Conservation (phyloP, 805 yeast genomes). For the Saccharomycopsis capsularis region DNA sequence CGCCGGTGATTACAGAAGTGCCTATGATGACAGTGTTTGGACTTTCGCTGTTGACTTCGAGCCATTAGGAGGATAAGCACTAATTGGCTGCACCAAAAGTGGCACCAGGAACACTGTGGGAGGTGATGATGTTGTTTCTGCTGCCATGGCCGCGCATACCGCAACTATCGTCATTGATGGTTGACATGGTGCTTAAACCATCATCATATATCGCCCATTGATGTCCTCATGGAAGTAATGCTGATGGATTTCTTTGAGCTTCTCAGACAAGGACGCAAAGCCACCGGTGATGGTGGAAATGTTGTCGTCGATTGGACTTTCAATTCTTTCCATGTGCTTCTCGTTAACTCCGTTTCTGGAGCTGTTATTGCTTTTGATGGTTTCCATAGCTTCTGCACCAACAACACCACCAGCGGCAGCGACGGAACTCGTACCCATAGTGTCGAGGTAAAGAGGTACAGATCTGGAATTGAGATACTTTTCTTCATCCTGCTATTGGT, state of each 20-base stretch:
- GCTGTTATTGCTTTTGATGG: conserved; percentile 5
- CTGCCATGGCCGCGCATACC: no score
- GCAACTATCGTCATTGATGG: conserved; percentile 8
- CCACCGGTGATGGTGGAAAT: conserved; percentile 22
- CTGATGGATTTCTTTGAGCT: conserved; percentile 21
- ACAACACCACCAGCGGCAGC: conserved; percentile 16
- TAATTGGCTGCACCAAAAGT: neutral
- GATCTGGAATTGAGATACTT: conserved; percentile 11
- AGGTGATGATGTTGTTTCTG: neutral
- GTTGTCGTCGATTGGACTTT: conserved; percentile 17
- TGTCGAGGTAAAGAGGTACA: no score
- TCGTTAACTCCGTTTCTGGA: conserved; percentile 1
- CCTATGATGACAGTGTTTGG: conserved; percentile 21
- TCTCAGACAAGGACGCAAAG: conserved; percentile 21
- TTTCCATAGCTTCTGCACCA: conserved; percentile 18
- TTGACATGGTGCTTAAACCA: conserved; percentile 2
- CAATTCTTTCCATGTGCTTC: conserved; percentile 8
- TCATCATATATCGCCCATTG: no score
- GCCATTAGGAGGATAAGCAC: neutral
- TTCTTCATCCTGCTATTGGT: conserved; percentile 11
- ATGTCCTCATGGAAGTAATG: conserved; percentile 15
- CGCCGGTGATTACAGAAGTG: conserved; percentile 17
- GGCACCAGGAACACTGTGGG: conserved; percentile 1
- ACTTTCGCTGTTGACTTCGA: neutral
- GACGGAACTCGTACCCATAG: no score